phyloP scores from a whole-genome alignment of 2,329 filamentous ascomycete species.

The Verticillium dahliae region DNA sequence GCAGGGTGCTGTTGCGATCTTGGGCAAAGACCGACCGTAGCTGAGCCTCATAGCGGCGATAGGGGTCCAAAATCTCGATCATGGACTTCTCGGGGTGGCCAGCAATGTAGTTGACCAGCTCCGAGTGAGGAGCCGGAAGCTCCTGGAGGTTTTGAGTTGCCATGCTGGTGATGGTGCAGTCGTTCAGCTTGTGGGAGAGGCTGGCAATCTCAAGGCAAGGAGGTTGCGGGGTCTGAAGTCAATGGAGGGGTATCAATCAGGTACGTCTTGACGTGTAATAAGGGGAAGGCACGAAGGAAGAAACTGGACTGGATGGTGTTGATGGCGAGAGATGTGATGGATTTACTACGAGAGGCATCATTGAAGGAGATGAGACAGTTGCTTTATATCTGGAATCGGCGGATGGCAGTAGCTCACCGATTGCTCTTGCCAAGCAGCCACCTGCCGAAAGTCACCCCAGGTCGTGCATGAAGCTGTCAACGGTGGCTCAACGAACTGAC shows the following conservation, averaged over 20 bases:
- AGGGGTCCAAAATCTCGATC: constrained; percentile 55
- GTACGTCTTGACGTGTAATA: neutral
- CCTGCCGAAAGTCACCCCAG: neutral
- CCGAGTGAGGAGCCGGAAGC: constrained; percentile 37
- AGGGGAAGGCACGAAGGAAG: neutral
- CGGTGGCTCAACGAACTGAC: neutral
- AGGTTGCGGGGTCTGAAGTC: neutral
- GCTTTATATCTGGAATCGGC: neutral
- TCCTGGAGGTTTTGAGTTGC: constrained; percentile 30
- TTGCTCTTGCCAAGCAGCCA: neutral
- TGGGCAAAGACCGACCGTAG: constrained; percentile 65
- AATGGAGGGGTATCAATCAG: neutral
- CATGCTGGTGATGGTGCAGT: constrained; percentile 21
- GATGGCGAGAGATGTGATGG: neutral
- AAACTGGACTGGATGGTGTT: neutral
- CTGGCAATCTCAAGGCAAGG: neutral
- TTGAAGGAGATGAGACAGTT: neutral
- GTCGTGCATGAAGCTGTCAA: neutral
- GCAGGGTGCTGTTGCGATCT: constrained; percentile 50
- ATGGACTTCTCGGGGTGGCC: constrained; percentile 47
- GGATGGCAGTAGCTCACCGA: neutral
- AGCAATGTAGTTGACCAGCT: constrained; percentile 46
- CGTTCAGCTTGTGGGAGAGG: neutral
- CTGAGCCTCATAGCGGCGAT: constrained; percentile 59
- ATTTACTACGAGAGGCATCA: neutral